Evolutionary conservation across 179 eudicot species (phyloP).

Genomic region (Heliamphora pulchella): DNA sequence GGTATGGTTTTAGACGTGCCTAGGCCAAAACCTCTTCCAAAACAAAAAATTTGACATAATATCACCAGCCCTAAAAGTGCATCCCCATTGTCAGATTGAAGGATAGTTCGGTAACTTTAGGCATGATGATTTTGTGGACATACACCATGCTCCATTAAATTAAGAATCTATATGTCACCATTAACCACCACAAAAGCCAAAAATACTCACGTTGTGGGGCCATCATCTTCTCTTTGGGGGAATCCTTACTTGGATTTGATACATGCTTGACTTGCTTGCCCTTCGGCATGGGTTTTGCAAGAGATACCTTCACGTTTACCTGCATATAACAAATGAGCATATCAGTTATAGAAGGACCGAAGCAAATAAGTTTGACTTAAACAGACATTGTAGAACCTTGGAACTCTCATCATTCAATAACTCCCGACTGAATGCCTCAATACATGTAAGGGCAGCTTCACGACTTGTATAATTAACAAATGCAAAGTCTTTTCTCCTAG

Average conservation of each 20-base stretch:
- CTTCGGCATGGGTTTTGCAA: conserved; percentile 46
- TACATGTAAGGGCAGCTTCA: conserved; percentile 62
- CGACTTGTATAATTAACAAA: conserved; percentile 48
- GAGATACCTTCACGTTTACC: conserved; percentile 54
- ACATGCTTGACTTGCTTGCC: conserved; percentile 31
- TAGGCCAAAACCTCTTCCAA: not conserved
- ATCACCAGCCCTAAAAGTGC: not conserved
- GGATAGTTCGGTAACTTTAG: no score
- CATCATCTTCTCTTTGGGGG: conserved; percentile 22
- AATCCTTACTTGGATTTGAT: conserved; percentile 25
- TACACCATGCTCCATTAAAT: not conserved
- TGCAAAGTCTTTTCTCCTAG: conserved; percentile 61
- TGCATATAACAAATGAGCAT: conserved; percentile 15
- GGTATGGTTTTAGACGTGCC: not conserved
- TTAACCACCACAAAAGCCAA: not conserved
- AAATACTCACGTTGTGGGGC: conserved; percentile 31
- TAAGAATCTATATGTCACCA: not conserved
- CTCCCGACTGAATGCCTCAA: conserved; percentile 38
- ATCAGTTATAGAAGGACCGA: not conserved
- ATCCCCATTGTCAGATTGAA: no score
- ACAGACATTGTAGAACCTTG: conserved; percentile 32
- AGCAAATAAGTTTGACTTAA: not conserved
- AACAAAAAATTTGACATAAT: not conserved
- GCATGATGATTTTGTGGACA: no score
- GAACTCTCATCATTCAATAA: conserved; percentile 24